These are phyloP conservation scores for Naganishia vaughanmartiniae DNA, from an alignment of 768 basidiomycete species.

Conservation along the genomic window DNA sequence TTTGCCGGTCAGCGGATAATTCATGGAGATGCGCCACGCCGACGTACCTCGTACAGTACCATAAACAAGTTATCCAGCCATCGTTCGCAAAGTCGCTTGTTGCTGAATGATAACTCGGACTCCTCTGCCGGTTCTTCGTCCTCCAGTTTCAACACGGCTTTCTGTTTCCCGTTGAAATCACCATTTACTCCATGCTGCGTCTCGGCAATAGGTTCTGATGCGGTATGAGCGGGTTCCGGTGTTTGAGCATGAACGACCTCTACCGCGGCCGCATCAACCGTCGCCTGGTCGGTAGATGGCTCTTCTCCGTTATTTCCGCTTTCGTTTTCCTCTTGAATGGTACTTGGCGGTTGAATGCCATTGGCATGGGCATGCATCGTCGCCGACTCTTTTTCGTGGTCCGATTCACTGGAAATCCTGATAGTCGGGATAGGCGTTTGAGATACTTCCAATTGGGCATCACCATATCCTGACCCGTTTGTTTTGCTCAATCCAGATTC, in stretches of 20 bases:
- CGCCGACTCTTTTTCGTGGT: slow-evolving; percentile 61
- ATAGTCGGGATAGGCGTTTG: slow-evolving; percentile 62
- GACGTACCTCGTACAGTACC: slow-evolving; percentile 85
- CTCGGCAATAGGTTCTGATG: slow-evolving; percentile 13
- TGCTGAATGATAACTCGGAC: slow-evolving; percentile 78
- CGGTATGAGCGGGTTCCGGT: slow-evolving; percentile 38
- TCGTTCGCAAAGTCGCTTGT: slow-evolving; percentile 91
- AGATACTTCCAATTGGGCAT: slow-evolving; percentile 40
- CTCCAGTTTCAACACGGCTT: slow-evolving; percentile 15
- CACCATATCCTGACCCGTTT: slow-evolving; percentile 10
- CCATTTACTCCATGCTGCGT: slow-evolving; percentile 33
- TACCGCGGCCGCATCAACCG: slow-evolving; percentile 31
- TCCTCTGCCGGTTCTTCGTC: slow-evolving; percentile 34
- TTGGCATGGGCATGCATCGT: slow-evolving; percentile 43
- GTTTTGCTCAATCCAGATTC: neutral
- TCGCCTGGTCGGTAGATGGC: neutral
- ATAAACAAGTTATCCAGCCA: slow-evolving; percentile 99
- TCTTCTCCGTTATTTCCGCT: slow-evolving; percentile 41
- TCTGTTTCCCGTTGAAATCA: slow-evolving; percentile 27
- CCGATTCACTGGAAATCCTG: slow-evolving; percentile 70
- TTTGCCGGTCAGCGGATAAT: neutral
- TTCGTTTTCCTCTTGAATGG: slow-evolving; percentile 51
- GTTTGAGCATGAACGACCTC: slow-evolving; percentile 46
- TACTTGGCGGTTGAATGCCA: slow-evolving; percentile 35
- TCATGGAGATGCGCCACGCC: neutral